A percentile compares a stretch with the other conserved stretches of the same genome.
phyloP scores from a whole-genome alignment of 1,284 basidiomycete genomes.

The Heterobasidion annosum region DNA sequence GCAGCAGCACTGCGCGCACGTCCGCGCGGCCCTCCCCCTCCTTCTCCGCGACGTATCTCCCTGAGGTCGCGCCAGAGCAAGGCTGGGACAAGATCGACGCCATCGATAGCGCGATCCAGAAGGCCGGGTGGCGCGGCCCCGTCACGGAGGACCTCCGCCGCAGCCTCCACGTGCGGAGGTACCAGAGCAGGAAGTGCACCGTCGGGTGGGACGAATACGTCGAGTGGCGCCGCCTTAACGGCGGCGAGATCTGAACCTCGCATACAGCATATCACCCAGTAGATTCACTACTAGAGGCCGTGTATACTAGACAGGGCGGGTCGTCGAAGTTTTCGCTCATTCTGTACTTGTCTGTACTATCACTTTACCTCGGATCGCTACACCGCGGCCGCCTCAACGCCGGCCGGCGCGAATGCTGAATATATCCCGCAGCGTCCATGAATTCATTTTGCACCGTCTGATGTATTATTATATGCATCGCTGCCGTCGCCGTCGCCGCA shows the following conservation, averaged over 20 bases:
- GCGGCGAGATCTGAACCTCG: conserved; percentile 15
- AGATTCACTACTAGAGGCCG: not conserved
- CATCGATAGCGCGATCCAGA: conserved; percentile 84
- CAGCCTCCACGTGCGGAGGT: conserved; percentile 73
- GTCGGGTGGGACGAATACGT: conserved; percentile 75
- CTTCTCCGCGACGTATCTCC: conserved; percentile 90
- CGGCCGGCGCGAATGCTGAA: not conserved
- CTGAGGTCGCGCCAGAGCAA: conserved; percentile 87
- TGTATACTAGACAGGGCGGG: not conserved
- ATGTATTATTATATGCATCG: too few species aligned
- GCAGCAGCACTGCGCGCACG: not conserved
- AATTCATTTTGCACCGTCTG: not conserved
- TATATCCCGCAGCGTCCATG: not conserved
- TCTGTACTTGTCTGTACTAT: not conserved
- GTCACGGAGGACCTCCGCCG: conserved; percentile 81
- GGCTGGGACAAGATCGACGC: conserved; percentile 90
- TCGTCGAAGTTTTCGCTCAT: not conserved
- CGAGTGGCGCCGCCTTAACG: conserved; percentile 54
- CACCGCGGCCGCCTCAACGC: not conserved
- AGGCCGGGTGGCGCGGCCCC: conserved; percentile 81
- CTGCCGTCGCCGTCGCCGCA: too few species aligned
- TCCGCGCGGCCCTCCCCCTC: conserved; percentile 34
- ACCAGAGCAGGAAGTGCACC: conserved; percentile 73
- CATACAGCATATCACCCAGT: not conserved
- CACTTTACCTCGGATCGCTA: not conserved